Conservation (phyloP, 192 early-diverging fungal species). For the Coemansia biformis region DNA sequence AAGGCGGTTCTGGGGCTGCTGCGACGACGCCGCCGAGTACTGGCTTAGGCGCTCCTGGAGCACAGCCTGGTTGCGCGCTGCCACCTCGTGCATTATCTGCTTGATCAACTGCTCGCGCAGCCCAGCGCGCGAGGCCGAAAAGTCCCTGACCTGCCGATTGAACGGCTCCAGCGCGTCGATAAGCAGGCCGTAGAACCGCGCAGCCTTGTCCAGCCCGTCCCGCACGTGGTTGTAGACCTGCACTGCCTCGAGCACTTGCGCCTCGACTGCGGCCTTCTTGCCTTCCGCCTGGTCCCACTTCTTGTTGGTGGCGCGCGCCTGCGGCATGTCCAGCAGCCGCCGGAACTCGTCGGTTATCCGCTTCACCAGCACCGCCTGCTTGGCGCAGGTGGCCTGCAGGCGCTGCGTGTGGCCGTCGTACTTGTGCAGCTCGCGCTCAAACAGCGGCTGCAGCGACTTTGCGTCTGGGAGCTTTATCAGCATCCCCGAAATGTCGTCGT, state of each 20-base stretch:
- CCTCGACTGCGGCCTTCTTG: constrained; percentile 58
- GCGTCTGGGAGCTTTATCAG: constrained; percentile 52
- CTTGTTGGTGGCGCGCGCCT: constrained; percentile 60
- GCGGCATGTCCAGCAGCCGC: constrained; percentile 64
- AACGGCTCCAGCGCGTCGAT: constrained; percentile 49
- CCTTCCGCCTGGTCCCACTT: constrained; percentile 64
- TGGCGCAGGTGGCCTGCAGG: constrained; percentile 65
- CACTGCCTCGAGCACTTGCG: constrained; percentile 63
- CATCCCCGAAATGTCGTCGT: constrained; percentile 76
- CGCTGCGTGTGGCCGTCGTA: constrained; percentile 73
- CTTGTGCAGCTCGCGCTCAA: constrained; percentile 87
- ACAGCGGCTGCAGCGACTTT: constrained; percentile 83
- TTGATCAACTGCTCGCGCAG: constrained; percentile 55
- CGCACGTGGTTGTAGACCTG: constrained; percentile 61
- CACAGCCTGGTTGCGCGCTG: constrained; percentile 54
- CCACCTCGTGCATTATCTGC: constrained; percentile 46
- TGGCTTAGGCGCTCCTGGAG: constrained; percentile 58
- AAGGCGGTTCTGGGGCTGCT: constrained; percentile 7
- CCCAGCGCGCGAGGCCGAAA: constrained; percentile 50
- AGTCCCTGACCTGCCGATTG: constrained; percentile 48
- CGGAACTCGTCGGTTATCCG: constrained; percentile 73
- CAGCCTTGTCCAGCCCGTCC: constrained; percentile 55
- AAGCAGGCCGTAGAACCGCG: constrained; percentile 57
- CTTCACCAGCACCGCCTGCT: constrained; percentile 69
- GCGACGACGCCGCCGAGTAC: constrained; percentile 22